These are phyloP conservation scores for Stentor roeselii DNA, from an alignment of 73 alveolate genomes.

Conservation along the genomic window DNA sequence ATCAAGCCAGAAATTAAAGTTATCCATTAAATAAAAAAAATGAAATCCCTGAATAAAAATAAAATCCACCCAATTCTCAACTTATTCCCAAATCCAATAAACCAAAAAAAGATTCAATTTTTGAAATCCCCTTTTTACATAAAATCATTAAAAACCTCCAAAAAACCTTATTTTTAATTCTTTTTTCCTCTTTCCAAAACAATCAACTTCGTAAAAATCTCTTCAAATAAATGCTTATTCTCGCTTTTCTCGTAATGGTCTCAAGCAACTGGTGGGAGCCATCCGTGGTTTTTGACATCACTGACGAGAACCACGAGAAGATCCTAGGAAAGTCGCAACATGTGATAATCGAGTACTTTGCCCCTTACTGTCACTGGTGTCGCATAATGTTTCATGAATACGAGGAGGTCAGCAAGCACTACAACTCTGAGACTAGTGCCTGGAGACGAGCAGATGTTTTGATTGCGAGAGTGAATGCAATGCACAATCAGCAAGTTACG, in stretches of 20 bases:
- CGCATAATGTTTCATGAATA: not conserved
- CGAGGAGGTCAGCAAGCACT: slow-evolving; percentile 9
- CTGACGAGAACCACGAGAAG: not conserved
- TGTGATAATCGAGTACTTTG: not conserved
- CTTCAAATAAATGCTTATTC: not conserved
- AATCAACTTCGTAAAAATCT: no score
- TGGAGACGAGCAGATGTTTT: not conserved
- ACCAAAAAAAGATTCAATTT: no score
- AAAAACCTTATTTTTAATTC: no score
- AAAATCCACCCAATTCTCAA: no score
- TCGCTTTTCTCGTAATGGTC: not conserved
- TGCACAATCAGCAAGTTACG: not conserved
- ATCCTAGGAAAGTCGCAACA: not conserved
- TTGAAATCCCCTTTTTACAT: no score
- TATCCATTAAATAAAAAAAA: no score
- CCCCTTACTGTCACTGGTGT: slow-evolving; percentile 19
- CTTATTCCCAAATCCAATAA: no score
- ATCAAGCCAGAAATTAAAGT: no score
- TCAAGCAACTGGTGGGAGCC: not conserved
- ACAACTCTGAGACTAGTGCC: not conserved
- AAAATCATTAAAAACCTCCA: no score
- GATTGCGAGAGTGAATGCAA: not conserved
- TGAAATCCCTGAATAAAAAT: no score
- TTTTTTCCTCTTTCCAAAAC: no score
- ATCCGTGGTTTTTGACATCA: not conserved